phyloP scores from a whole-genome alignment of 495 filamentous ascomycete genomes.

The Aspergillus cavernicola region DNA sequence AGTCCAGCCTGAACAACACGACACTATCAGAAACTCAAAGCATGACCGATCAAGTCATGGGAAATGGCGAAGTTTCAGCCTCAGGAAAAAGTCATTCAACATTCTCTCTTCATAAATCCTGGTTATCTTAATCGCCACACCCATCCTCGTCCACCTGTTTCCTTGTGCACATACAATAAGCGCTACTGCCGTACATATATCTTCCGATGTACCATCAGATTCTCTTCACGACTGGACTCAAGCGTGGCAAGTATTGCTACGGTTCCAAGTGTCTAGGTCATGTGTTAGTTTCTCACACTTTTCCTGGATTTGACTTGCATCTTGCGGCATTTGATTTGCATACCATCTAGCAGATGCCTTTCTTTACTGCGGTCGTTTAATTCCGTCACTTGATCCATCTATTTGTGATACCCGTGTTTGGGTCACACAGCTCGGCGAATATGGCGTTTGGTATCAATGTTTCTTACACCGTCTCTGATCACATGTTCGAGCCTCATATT shows the following conservation, averaged over 20 bases:
- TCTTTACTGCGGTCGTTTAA: conserved; percentile 1
- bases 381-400: conserved; percentile 10
- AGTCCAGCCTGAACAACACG: conserved; percentile 24
- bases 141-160: no score
- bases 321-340: conserved; percentile 14
- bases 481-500: background rate
- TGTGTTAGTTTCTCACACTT: conserved; percentile 16
- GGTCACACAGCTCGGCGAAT: conserved; percentile 30
- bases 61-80: conserved; percentile 41
- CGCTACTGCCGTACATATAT: conserved; percentile 25
- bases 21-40: conserved; percentile 20
- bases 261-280: conserved; percentile 6
- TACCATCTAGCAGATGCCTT: conserved; percentile 12
- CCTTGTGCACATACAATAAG: conserved; percentile 37
- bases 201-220: conserved; percentile 36
- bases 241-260: background rate
- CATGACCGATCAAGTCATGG: conserved; percentile 24
- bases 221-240: conserved; percentile 19
- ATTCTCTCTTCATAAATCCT: conserved; percentile 28
- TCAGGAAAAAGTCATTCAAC: conserved; percentile 42
- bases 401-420: conserved; percentile 31
- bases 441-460: conserved; percentile 22
- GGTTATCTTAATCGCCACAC: background rate
- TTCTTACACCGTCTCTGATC: background rate
- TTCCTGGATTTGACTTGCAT: conserved; percentile 16